Percentiles rank a stretch among this genome's conserved stretches.
phyloP scores from a whole-genome alignment of 495 filamentous ascomycete genomes.

The Jackrogersella minutella region DNA sequence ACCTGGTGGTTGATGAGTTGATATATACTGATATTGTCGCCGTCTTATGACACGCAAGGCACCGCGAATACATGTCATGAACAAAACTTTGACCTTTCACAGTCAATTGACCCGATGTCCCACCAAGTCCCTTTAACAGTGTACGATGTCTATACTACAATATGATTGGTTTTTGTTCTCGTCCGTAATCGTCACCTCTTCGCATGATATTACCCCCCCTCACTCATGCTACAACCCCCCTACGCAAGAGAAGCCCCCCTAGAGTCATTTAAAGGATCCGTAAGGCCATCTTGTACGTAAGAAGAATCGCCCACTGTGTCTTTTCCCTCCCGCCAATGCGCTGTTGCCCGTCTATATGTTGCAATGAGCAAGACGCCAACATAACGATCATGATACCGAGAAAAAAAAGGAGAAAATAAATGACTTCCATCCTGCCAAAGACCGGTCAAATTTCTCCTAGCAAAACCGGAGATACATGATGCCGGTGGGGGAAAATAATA shows the following conservation, averaged over 20 bases:
- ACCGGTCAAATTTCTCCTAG: not conserved
- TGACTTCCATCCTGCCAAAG: slow-evolving; percentile 4
- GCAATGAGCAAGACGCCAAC: slow-evolving; percentile 12
- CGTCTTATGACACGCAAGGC: not conserved
- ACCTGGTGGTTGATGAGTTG: not conserved
- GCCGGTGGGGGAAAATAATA: not conserved
- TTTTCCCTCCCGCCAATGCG: slow-evolving; percentile 14
- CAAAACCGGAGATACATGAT: not conserved
- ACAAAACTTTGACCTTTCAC: slow-evolving; percentile 5
- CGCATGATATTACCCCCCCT: slow-evolving; percentile 21
- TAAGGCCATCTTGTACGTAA: slow-evolving; percentile 26
- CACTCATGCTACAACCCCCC: slow-evolving; percentile 7
- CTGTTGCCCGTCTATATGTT: slow-evolving; percentile 17
- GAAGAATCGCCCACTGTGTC: slow-evolving; percentile 10
- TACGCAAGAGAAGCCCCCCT: slow-evolving; percentile 10
- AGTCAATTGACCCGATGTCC: slow-evolving; percentile 29
- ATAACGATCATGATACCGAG: not conserved
- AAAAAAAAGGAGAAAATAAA: slow-evolving; percentile 15
- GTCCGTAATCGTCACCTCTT: slow-evolving; percentile 38
- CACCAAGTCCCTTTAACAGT: slow-evolving; percentile 14
- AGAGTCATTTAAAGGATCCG: slow-evolving; percentile 12
- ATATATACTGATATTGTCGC: not conserved
- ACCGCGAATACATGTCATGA: not conserved
- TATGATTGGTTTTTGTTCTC: slow-evolving; percentile 18
- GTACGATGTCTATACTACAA: slow-evolving; percentile 32